Conservation (phyloP, 495 filamentous ascomycete species). For the Aspergillus biplanus region DNA sequence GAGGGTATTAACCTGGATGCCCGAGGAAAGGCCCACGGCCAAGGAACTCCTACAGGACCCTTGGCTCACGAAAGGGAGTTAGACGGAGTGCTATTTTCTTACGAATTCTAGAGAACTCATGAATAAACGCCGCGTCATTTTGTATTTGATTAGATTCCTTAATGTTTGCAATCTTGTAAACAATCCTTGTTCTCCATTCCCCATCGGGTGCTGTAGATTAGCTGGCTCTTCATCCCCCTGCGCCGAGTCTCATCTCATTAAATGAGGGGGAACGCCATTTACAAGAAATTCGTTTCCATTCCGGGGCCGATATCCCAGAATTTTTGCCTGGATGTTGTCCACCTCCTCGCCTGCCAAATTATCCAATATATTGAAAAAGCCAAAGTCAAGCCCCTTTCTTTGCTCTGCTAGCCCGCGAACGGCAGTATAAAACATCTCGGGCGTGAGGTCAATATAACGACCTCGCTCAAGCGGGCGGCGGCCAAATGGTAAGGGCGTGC, state of each 20-base stretch:
- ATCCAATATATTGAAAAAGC: constrained; percentile 2
- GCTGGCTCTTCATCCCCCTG: too few relatives aligned
- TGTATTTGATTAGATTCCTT: too few relatives aligned
- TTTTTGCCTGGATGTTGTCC: neutral
- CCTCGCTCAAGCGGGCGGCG: neutral
- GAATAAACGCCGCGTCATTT: too few relatives aligned
- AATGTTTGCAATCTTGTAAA: too few relatives aligned
- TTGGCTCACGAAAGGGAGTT: constrained; percentile 31
- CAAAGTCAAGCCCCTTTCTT: neutral
- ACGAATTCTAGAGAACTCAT: too few relatives aligned
- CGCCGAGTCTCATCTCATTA: too few relatives aligned
- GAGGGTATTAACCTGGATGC: constrained; percentile 40
- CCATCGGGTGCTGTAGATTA: too few relatives aligned
- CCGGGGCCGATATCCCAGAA: neutral
- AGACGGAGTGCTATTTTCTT: too few relatives aligned
- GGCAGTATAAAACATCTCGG: neutral
- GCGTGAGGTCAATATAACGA: neutral
- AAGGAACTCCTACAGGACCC: constrained; percentile 42
- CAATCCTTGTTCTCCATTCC: too few relatives aligned
- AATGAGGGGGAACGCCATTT: too few relatives aligned
- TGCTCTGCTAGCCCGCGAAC: neutral
- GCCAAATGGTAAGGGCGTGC: neutral
- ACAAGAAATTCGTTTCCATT: too few relatives aligned
- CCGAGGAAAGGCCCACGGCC: constrained; percentile 41
- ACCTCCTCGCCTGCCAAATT: neutral